Evolutionary conservation across 73 alveolate species (phyloP), one percentile per base, ranked within the genome.

Genomic region (Symbiodinium natans): DNA sequence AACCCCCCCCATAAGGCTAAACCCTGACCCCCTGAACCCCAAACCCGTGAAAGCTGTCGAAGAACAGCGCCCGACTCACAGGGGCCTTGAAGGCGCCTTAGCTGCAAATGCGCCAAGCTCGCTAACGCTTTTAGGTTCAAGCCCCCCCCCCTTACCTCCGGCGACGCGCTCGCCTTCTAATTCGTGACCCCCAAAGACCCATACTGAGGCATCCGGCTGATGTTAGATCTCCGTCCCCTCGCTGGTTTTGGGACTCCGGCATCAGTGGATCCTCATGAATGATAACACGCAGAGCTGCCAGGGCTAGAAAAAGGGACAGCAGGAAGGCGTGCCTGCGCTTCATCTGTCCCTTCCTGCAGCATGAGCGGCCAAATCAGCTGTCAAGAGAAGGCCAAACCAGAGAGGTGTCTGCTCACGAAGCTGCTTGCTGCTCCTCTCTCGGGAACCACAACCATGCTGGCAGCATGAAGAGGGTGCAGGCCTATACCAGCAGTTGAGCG

Each of bases 381-480:
- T 4, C 68, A 52, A 1, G 68, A 52, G 68, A 21, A 52, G n/a
- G 1, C 29, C n/a, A 15, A 15, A 21, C 59, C 59, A 43, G 56
- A 52, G 1, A 17, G 68, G n/a, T 27, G 23, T n/a, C 71, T 52
- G 71, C 71, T 52, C 71, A 29, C 71, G 23, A 23, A 52, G 23
- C n/a, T 52, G 2, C 31, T 52, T 29, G 25, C 71, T 21, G 71
- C n/a, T 59, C 95, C 95, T 88, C 39, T 63, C 71, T 38, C 10
- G 95, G 95, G 73, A 88, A 88, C 95, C 95, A 88, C 36, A 88
- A 42, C 75, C 68, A 21, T 3, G 95, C 95, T 38, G 95, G 95
- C 74, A 68, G 73, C 95, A 88, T 88, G 75, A 88, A 63, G 73
- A 88, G 31, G 42, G 95, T 88, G 73, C 95, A 88, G 27, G 86